Conservation (phyloP, 441 rosid genomes). For the Hypseocharis bilobata region DNA sequence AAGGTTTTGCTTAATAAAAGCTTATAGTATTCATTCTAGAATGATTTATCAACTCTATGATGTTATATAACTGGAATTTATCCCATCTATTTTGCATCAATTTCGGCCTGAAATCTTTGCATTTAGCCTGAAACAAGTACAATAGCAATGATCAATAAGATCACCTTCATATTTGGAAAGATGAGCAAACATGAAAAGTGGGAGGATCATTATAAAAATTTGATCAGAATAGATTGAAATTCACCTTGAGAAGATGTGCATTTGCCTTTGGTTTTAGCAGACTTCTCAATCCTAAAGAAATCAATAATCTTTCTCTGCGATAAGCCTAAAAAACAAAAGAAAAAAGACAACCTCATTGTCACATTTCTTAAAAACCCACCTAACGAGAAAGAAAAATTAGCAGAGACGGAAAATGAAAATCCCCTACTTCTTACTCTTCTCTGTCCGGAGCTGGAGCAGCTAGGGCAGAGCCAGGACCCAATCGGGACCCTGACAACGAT, state of each 20-base stretch:
- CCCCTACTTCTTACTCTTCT: constrained; percentile 78
- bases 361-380: constrained; percentile 9
- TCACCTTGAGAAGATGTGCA: constrained; percentile 46
- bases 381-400: not conserved
- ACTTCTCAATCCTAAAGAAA: constrained; percentile 66
- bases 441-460: constrained; percentile 43
- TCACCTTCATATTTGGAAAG: too few species aligned
- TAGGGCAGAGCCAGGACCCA: constrained; percentile 74
- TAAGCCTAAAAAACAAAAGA: constrained; percentile 36
- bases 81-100: not conserved
- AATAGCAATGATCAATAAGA: not conserved
- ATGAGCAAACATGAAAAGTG: too few species aligned
- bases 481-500: constrained; percentile 67
- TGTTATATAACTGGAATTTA: too few species aligned
- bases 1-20: too few species aligned
- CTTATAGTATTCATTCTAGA: too few species aligned
- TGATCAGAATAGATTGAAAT: constrained; percentile 2
- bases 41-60: too few species aligned
- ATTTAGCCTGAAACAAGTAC: constrained; percentile 19
- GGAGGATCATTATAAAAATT: constrained; percentile 1
- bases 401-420: constrained; percentile 1
- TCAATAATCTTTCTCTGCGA: constrained; percentile 77
- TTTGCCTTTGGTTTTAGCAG: constrained; percentile 22
- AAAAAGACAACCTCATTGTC: constrained; percentile 18
- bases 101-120: constrained; percentile 15